A percentile compares a stretch with the other conserved stretches of the same genome.
These are phyloP conservation scores for Stephanodiscus triporus DNA, from an alignment of 108 stramenopile genomes.

Conservation along the genomic window DNA sequence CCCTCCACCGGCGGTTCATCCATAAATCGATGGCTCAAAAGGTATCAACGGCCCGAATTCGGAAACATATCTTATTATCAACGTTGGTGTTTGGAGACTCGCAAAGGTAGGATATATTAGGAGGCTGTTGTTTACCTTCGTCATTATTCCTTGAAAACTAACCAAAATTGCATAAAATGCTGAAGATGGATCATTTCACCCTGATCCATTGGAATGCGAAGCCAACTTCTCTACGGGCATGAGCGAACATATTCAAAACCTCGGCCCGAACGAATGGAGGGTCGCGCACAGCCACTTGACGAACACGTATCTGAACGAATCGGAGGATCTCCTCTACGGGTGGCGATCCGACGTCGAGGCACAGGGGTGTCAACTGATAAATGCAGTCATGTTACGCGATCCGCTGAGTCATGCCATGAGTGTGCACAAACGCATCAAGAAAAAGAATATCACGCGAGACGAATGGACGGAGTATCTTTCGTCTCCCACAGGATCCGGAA, in stretches of 20 bases:
- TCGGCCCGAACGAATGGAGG: conserved; percentile 49
- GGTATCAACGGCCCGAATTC: conserved; percentile 1
- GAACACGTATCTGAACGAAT: conserved; percentile 34
- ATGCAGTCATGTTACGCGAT: conserved; percentile 49
- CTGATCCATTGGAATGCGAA: background rate
- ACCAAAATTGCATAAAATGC: background rate
- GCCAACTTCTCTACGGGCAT: conserved; percentile 4
- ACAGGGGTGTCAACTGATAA: conserved; percentile 48
- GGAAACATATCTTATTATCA: conserved; percentile 17
- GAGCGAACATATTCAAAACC: conserved; percentile 28
- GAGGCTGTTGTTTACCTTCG: background rate
- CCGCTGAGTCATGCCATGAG: conserved; percentile 49
- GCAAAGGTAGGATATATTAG: background rate
- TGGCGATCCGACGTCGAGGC: conserved; percentile 41
- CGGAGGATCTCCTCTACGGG: conserved; percentile 25
- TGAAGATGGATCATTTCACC: conserved; percentile 10
- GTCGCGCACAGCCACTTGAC: conserved; percentile 39
- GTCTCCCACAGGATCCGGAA: conserved; percentile 18
- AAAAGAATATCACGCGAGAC: conserved; percentile 26
- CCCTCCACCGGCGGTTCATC: conserved; percentile 26
- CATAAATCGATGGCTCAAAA: conserved; percentile 19
- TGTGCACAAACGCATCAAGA: conserved; percentile 26
- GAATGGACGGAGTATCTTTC: conserved; percentile 34
- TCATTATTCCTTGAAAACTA: background rate
- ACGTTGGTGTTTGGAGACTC: background rate